These are phyloP conservation scores for Rhynchosporium graminicola DNA, from an alignment of 2,329 filamentous ascomycete species.

Conservation along the genomic window DNA sequence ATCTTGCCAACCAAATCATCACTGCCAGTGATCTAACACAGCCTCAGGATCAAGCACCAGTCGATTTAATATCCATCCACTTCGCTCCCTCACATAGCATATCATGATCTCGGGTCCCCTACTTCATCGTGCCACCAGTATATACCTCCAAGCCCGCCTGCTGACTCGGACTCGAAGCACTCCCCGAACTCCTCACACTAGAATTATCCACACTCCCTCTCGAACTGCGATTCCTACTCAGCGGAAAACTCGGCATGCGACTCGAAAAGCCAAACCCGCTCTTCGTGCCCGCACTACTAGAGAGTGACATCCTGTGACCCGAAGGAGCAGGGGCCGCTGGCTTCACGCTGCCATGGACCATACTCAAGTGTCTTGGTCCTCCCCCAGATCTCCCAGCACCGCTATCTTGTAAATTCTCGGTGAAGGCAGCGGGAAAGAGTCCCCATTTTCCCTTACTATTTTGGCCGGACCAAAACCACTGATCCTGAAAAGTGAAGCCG, in stretches of 20 bases:
- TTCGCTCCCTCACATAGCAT: not conserved
- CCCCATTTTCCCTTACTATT: conserved; percentile 39
- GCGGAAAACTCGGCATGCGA: conserved; percentile 8
- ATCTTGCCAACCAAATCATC: not conserved
- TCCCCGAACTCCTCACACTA: conserved; percentile 7
- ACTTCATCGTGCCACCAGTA: not conserved
- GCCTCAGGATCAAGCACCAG: not conserved
- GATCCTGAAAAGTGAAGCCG: conserved; percentile 36
- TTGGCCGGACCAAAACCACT: conserved; percentile 40
- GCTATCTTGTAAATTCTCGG: conserved; percentile 26
- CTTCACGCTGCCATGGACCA: not conserved
- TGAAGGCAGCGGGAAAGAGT: conserved; percentile 37
- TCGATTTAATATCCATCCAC: not conserved
- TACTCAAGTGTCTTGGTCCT: not conserved
- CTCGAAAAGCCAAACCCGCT: conserved; percentile 8
- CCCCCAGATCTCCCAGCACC: not conserved
- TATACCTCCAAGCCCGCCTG: conserved; percentile 6
- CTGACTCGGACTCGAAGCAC: not conserved
- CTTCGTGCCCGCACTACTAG: conserved; percentile 12
- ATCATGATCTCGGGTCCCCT: not conserved
- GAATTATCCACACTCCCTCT: conserved; percentile 4
- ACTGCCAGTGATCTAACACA: not conserved
- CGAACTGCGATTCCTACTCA: conserved; percentile 10
- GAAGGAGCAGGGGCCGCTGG: not conserved
- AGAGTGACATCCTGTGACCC: not conserved